Conservation (phyloP, 2,329 filamentous ascomycete genomes). For the Leptographium wingfieldii region DNA sequence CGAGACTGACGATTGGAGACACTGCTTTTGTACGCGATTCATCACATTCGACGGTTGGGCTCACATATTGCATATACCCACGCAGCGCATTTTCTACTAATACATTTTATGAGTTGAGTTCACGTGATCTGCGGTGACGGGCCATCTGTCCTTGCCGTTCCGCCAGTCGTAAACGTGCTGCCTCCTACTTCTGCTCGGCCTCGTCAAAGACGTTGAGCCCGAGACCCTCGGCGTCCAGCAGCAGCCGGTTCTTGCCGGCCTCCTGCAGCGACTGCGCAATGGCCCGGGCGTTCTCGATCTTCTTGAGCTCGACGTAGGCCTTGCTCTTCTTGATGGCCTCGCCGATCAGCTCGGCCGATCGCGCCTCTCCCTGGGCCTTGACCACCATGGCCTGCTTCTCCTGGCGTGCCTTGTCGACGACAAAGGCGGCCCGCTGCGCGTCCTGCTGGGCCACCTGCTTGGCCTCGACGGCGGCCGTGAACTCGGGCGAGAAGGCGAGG, state of each 20-base stretch:
- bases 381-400: slow-evolving; percentile 99
- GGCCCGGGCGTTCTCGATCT: slow-evolving; percentile 88
- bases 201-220: slow-evolving; percentile 72
- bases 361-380: slow-evolving; percentile 95
- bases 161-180: background rate
- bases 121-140: no score
- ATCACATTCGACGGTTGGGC: background rate
- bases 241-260: slow-evolving; percentile 79
- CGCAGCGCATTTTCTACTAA: background rate
- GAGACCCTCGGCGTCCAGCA: slow-evolving; percentile 81
- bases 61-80: background rate
- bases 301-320: slow-evolving; percentile 91
- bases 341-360: slow-evolving; percentile 93
- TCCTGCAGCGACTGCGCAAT: slow-evolving; percentile 87
- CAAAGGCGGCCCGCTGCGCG: slow-evolving; percentile 89
- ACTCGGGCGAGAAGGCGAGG: slow-evolving; percentile 61
- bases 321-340: slow-evolving; percentile 99
- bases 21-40: background rate
- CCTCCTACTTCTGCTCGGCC: slow-evolving; percentile 28
- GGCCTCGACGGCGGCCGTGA: slow-evolving; percentile 60
- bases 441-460: slow-evolving; percentile 79
- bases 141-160: no score
- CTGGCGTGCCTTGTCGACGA: slow-evolving; percentile 97
- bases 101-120: background rate
- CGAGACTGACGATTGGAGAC: background rate